These are phyloP conservation scores for Beauveria caledonica DNA, from an alignment of 2,329 filamentous ascomycete genomes.

Conservation along the genomic window DNA sequence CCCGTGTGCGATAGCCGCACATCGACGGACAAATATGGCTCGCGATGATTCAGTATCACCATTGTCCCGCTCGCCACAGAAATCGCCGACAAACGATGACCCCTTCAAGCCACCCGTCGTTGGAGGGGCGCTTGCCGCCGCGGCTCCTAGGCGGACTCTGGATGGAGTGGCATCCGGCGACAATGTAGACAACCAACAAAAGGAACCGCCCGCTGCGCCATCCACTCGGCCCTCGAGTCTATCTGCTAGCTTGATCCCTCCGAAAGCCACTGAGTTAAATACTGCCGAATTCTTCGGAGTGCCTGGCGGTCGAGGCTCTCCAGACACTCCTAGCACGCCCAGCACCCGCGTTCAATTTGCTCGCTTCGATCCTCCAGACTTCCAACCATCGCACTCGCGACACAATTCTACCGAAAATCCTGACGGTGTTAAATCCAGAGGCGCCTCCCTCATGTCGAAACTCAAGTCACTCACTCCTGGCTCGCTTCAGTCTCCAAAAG, in stretches of 20 bases:
- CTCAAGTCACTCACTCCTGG: slow-evolving; percentile 62
- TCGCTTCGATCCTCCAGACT: slow-evolving; percentile 43
- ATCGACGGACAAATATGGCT: slow-evolving; percentile 6
- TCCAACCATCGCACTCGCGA: slow-evolving; percentile 44
- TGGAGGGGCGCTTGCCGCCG: slow-evolving; percentile 26
- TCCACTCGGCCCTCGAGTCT: neutral
- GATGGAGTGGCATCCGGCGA: neutral
- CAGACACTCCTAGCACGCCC: slow-evolving; percentile 31
- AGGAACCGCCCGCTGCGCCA: neutral
- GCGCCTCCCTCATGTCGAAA: slow-evolving; percentile 67
- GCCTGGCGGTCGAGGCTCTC: neutral
- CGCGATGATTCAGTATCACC: slow-evolving; percentile 20
- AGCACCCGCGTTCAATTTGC: slow-evolving; percentile 61
- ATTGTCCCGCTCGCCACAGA: slow-evolving; percentile 14
- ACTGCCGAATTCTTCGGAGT: slow-evolving; percentile 21
- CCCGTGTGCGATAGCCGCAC: neutral
- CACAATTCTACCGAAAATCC: slow-evolving; percentile 59
- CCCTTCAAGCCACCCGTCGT: slow-evolving; percentile 25
- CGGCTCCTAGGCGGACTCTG: neutral
- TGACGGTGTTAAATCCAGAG: slow-evolving; percentile 52
- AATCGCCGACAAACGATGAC: slow-evolving; percentile 15
- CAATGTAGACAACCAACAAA: neutral
- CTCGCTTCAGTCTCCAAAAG: slow-evolving; percentile 39
- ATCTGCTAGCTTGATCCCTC: neutral
- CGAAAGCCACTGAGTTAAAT: neutral